A percentile compares a stretch with the other conserved stretches of the same genome.
phyloP scores from a whole-genome alignment of 2,329 filamentous ascomycete genomes.

The Diplodia intermedia region DNA sequence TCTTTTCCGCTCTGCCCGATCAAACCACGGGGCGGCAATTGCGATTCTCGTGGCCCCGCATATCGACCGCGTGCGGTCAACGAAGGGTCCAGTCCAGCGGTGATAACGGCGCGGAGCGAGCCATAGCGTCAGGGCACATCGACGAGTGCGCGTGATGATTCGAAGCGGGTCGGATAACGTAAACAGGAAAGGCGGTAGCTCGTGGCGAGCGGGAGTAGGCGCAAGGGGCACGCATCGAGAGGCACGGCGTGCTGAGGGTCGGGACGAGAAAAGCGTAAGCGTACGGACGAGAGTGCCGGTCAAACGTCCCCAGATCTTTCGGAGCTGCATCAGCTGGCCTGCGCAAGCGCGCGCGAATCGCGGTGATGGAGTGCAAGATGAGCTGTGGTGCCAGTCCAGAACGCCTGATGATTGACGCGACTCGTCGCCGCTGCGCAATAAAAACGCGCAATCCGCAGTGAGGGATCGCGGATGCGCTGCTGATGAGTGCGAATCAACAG shows the following conservation, averaged over 20 bases:
- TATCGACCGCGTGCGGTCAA: neutral
- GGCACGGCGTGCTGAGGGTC: neutral
- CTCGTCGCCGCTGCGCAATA: slow-evolving; percentile 3
- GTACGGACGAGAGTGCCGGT: neutral
- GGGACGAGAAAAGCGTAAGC: neutral
- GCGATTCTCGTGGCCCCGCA: slow-evolving; percentile 11
- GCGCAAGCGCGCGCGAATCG: slow-evolving; percentile 22
- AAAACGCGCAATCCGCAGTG: slow-evolving; percentile 5
- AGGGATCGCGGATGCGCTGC: neutral
- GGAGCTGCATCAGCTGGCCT: slow-evolving; percentile 13
- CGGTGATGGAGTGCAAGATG: neutral
- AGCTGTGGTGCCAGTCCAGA: slow-evolving; percentile 8
- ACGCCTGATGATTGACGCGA: slow-evolving; percentile 29
- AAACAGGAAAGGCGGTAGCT: slow-evolving; percentile 17
- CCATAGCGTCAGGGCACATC: slow-evolving; percentile 8
- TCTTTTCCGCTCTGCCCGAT: neutral
- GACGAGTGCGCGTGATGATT: slow-evolving; percentile 14
- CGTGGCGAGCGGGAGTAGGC: slow-evolving; percentile 23
- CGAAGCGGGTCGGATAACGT: slow-evolving; percentile 20
- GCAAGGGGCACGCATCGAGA: slow-evolving; percentile 11
- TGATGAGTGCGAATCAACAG: slow-evolving; percentile 6
- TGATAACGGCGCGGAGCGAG: slow-evolving; percentile 20
- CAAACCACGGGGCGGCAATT: neutral
- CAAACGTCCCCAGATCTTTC: slow-evolving; percentile 8
- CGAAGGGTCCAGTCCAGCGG: neutral